Percentiles rank a stretch among this genome's conserved stretches.
phyloP scores from a whole-genome alignment of 176 grass and related monocot species.

The Guadua angustifolia region DNA sequence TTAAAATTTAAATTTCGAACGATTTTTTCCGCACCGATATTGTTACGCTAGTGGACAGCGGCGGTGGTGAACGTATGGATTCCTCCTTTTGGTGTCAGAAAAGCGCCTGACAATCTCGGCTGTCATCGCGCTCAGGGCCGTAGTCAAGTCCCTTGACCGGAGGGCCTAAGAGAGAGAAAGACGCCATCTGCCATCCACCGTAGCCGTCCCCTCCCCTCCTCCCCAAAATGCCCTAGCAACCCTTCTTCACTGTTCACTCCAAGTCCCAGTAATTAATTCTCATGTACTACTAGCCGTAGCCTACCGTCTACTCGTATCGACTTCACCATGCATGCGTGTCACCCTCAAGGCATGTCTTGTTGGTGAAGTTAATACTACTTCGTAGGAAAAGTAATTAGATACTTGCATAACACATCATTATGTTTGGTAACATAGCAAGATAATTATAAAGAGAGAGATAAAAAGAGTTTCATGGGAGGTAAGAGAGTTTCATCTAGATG shows the following conservation, averaged over 20 bases:
- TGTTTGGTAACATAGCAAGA: no score
- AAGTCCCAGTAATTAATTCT: background rate
- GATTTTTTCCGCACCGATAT: no score
- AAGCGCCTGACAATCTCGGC: slow-evolving; percentile 59
- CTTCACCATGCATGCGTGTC: no score
- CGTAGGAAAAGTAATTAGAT: no score
- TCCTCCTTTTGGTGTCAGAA: slow-evolving; percentile 44
- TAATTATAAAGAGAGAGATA: no score
- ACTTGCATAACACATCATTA: no score
- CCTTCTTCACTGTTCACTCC: background rate
- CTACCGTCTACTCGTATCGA: background rate
- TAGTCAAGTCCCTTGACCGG: slow-evolving; percentile 63
- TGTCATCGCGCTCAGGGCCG: slow-evolving; percentile 58
- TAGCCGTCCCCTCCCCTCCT: background rate
- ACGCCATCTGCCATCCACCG: background rate
- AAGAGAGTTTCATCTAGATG: no score
- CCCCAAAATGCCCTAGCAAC: slow-evolving; percentile 38
- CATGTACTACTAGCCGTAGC: background rate
- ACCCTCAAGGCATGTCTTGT: no score
- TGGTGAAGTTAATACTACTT: no score
- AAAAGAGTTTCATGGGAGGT: no score
- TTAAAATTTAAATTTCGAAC: no score
- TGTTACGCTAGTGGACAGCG: no score
- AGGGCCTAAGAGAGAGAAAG: background rate
- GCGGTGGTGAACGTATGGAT: slow-evolving; percentile 28